A percentile compares a stretch with the other conserved stretches of the same genome.
phyloP scores from a whole-genome alignment of 2,329 filamentous ascomycete genomes.

The Eutypella sp. region DNA sequence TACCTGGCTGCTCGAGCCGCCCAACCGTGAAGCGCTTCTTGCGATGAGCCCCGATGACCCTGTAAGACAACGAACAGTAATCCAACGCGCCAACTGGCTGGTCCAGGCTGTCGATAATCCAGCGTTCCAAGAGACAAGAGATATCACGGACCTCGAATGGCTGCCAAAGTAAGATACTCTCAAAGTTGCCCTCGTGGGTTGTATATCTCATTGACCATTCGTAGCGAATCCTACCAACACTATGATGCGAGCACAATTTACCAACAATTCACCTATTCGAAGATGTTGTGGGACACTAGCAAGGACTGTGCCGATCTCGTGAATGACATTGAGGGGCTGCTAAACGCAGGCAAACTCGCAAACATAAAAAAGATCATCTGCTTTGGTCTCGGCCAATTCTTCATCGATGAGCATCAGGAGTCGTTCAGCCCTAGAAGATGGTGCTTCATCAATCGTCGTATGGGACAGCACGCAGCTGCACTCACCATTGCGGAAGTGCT shows the following conservation, averaged over 20 bases:
- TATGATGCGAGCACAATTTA: neutral
- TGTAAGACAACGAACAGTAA: neutral
- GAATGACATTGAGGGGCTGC: neutral
- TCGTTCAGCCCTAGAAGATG: neutral
- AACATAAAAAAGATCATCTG: conserved; percentile 2
- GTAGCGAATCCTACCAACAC: no score
- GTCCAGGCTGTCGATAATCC: neutral
- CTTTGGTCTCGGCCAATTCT: conserved; percentile 1
- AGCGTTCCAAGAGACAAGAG: neutral
- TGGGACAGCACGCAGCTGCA: neutral
- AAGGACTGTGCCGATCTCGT: neutral
- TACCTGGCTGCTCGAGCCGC: neutral
- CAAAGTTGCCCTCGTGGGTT: neutral
- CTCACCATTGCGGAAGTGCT: neutral
- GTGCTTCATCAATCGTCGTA: neutral
- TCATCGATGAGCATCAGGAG: neutral
- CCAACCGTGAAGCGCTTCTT: neutral
- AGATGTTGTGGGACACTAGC: neutral
- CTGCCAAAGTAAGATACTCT: neutral
- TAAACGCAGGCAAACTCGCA: neutral
- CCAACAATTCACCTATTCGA: neutral
- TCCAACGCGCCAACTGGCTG: neutral
- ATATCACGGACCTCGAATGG: neutral
- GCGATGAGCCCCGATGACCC: neutral
- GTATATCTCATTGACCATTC: no score